Conservation (phyloP, 1,284 basidiomycete genomes). For the Trichosporon asahii region DNA sequence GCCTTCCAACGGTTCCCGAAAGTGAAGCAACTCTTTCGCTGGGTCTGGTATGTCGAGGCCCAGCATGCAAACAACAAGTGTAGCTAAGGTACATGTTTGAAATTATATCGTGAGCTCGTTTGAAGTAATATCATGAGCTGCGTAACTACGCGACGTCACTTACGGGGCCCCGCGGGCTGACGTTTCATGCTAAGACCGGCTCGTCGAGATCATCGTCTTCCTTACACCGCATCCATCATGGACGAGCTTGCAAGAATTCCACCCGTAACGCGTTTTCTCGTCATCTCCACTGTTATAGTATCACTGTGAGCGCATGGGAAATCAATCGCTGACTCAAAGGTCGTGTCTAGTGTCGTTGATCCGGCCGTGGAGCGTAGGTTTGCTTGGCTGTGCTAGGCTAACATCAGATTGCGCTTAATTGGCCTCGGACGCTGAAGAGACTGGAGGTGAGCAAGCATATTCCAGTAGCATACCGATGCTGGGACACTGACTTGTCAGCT, state of each 20-base stretch:
- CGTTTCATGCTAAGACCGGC: not conserved
- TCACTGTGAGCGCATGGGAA: not conserved
- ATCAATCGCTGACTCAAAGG: not conserved
- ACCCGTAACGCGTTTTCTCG: constrained; percentile 9
- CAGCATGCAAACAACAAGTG: not conserved
- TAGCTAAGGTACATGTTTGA: too few species aligned
- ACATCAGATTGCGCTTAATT: not conserved
- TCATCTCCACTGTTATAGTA: not conserved
- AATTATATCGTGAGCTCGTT: too few species aligned
- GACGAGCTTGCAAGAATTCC: not conserved
- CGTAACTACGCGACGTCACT: too few species aligned
- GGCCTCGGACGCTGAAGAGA: not conserved
- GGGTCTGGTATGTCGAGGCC: not conserved
- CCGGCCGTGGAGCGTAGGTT: not conserved
- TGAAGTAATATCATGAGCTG: too few species aligned
- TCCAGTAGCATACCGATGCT: too few species aligned
- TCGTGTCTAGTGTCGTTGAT: not conserved
- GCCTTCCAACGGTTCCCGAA: not conserved
- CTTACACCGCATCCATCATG: not conserved
- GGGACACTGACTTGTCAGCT: constrained; percentile 18
- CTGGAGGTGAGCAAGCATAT: not conserved
- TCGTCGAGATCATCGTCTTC: too few species aligned
- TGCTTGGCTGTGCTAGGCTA: not conserved
- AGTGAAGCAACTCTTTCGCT: not conserved
- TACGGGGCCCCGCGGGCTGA: not conserved